These are phyloP conservation scores for Polychaeton citri DNA, from an alignment of 2,329 filamentous ascomycete species.

Conservation along the genomic window DNA sequence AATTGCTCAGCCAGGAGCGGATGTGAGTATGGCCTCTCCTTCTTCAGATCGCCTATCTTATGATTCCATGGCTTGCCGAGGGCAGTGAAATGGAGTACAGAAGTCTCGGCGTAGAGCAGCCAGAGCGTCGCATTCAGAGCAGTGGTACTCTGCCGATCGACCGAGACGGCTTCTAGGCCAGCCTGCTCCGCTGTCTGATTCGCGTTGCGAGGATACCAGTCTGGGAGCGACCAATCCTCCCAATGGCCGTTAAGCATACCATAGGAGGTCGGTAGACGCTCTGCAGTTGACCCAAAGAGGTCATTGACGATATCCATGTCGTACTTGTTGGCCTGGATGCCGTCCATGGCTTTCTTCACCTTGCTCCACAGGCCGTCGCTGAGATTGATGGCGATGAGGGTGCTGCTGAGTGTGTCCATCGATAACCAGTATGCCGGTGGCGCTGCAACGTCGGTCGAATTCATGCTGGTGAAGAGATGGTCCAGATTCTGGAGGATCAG, in stretches of 20 bases:
- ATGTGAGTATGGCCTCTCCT: conserved; percentile 11
- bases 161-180: background rate
- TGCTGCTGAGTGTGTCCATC: conserved; percentile 14
- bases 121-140: conserved; percentile 4
- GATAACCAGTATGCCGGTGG: conserved; percentile 19
- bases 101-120: conserved; percentile 9
- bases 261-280: conserved; percentile 16
- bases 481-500: conserved; percentile 17
- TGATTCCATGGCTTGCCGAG: conserved; percentile 16
- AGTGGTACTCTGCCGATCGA: background rate
- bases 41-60: conserved; percentile 2
- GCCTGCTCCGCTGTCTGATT: background rate
- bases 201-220: conserved; percentile 8
- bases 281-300: conserved; percentile 13
- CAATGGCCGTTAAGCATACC: conserved; percentile 17
- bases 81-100: conserved; percentile 17
- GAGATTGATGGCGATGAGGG: conserved; percentile 16
- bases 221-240: conserved; percentile 20
- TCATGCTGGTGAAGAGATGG: conserved; percentile 14
- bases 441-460: conserved; percentile 13
- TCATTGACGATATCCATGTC: conserved; percentile 21
- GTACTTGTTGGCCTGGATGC: conserved; percentile 10
- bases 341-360: conserved; percentile 9
- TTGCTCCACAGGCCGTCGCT: conserved; percentile 13
- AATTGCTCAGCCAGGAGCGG: conserved; percentile 15